A percentile compares a stretch with the other conserved stretches of the same genome.
These are phyloP conservation scores for Spencermartinsiella ligniputridi DNA, from an alignment of 1,139 yeast genomes.

Conservation along the genomic window DNA sequence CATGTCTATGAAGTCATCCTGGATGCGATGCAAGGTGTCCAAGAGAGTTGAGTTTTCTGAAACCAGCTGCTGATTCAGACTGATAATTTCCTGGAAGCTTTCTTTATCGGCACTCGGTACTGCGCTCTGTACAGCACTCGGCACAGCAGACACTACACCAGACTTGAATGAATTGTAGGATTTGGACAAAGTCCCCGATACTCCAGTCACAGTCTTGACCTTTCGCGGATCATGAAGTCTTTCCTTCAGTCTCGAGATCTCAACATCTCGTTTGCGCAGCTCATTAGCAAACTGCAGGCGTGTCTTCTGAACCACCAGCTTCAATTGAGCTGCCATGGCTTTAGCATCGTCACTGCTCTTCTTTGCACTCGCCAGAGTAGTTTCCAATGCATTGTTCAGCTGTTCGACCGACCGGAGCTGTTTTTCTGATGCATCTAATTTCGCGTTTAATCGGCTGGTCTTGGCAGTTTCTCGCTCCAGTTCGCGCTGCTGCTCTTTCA, in stretches of 20 bases:
- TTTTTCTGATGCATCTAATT: slow-evolving; percentile 16
- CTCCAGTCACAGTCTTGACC: slow-evolving; percentile 19
- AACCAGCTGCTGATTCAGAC: slow-evolving; percentile 14
- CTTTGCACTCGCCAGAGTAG: slow-evolving; percentile 9
- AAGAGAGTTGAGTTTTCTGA: slow-evolving; percentile 22
- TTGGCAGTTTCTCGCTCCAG: slow-evolving; percentile 14
- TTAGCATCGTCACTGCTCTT: slow-evolving; percentile 10
- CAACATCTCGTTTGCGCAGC: slow-evolving; percentile 26
- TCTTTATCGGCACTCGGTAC: not conserved
- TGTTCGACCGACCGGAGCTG: slow-evolving; percentile 13
- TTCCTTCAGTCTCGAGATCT: slow-evolving; percentile 23
- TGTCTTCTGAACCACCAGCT: slow-evolving; percentile 16
- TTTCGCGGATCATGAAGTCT: slow-evolving; percentile 22
- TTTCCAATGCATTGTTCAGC: slow-evolving; percentile 15
- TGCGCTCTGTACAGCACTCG: not conserved
- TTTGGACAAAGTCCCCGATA: slow-evolving; percentile 23
- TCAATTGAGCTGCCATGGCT: slow-evolving; percentile 9
- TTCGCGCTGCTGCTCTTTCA: slow-evolving; percentile 16
- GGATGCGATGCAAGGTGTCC: slow-evolving; percentile 15
- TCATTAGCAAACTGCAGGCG: slow-evolving; percentile 26
- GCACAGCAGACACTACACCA: not conserved
- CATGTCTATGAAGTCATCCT: slow-evolving; percentile 11
- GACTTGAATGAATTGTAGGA: slow-evolving; percentile 18
- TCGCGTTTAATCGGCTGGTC: slow-evolving; percentile 10
- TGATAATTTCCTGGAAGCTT: not conserved